Base-by-base conservation (phyloP, 768 basidiomycete species). In the Naganishia kalamii region DNA sequence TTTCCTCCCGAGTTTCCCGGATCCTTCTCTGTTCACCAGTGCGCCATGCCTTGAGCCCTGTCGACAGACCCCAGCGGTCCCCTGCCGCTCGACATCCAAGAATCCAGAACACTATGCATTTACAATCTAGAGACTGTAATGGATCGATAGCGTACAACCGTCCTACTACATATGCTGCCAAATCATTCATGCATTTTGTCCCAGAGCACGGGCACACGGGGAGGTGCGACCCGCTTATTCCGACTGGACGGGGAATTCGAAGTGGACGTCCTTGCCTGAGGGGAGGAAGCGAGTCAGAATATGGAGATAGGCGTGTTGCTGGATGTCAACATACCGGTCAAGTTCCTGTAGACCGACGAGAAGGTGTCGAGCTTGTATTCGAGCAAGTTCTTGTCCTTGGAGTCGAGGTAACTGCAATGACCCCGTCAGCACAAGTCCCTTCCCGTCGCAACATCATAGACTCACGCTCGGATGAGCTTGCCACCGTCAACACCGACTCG, bases 331-430 rank as follows among this genome's bases (percentile, higher is more conserved):
- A 40, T 43, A 60, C 66, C 66, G 62, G 66, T 68, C 30, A 68
- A 50, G 66, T 68, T 68, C 43, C 72, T 89, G 85, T 96, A 97
- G 69, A 98, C 90, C 44, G 91, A 92, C 52, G 93, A 89, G 84
- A 98, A 99, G 69, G 93, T 94, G 82, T 99, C 96, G 73, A 98
- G 85, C 85, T 99, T 99, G 88, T 99, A 97, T 84, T 98, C 96
- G 78, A 98, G 84, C 75, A 91, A 89, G 79, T 92, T 98, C 63
- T 92, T 86, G 78, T 99, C 96, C 81, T 98, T 98, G 70, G 91
- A 83, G 84, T 99, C 96, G 71, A 99, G 88, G 84, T 92, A 88
- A 71, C 94, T 98, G 79, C 25, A 68, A 66, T 46, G 64, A 52
- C 54, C 23, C 21, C 32, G 51, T 25, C 32, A 27, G 13, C 25